A percentile compares a stretch with the other conserved stretches of the same genome.
These are phyloP conservation scores for Hydnum rufescens DNA, from an alignment of 768 basidiomycete genomes.

Conservation along the genomic window DNA sequence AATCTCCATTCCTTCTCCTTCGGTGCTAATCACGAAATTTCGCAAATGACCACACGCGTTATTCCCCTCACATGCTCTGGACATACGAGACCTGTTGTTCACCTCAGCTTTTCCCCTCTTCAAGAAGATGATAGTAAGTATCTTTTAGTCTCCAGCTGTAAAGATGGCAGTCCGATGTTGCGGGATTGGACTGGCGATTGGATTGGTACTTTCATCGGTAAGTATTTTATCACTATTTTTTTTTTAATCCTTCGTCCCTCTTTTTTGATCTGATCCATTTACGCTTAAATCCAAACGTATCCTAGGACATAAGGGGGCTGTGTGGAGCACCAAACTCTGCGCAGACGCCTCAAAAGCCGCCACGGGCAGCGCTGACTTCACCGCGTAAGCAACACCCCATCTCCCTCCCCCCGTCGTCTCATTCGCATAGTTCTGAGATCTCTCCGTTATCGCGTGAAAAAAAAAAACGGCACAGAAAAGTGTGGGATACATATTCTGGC, in stretches of 20 bases:
- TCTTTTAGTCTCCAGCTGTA: constrained; percentile 88
- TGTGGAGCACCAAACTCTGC: constrained; percentile 90
- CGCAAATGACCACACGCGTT: constrained; percentile 8
- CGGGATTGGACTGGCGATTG: constrained; percentile 97
- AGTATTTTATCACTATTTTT: constrained; percentile 6
- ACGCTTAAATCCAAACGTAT: no score
- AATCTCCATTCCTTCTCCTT: no score
- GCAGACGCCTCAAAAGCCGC: constrained; percentile 70
- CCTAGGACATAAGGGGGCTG: constrained; percentile 51
- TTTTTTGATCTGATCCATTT: constrained; percentile 26
- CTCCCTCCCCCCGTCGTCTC: not conserved
- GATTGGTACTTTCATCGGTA: constrained; percentile 50
- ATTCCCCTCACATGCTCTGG: constrained; percentile 14
- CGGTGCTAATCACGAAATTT: no score
- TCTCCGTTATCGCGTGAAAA: not conserved
- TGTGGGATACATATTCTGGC: constrained; percentile 91
- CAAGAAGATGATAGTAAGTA: constrained; percentile 63
- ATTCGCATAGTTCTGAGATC: not conserved
- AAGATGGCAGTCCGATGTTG: constrained; percentile 96
- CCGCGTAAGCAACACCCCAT: constrained; percentile 45
- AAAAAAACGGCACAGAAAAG: constrained; percentile 41
- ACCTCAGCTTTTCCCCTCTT: constrained; percentile 78
- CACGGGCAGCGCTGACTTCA: constrained; percentile 91
- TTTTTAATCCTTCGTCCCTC: constrained; percentile 28
- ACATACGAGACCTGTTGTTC: constrained; percentile 45